These are phyloP conservation scores for Parietaria judaica DNA, from an alignment of 306 rosid species.

Conservation along the genomic window DNA sequence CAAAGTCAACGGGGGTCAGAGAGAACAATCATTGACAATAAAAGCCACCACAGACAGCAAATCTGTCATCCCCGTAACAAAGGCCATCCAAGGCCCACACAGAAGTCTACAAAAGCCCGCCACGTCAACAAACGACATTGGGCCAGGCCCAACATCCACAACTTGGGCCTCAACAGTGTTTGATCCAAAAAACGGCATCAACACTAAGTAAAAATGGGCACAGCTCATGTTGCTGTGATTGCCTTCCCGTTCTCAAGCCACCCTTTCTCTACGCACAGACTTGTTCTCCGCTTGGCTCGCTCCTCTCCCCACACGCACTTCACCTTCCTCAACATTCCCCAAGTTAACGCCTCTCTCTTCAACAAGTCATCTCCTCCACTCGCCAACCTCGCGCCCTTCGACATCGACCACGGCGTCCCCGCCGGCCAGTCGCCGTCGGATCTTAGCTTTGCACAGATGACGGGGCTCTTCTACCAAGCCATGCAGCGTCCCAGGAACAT, in stretches of 20 bases:
- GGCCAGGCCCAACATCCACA: no score
- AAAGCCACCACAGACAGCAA: no score
- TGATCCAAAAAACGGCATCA: no score
- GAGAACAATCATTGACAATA: no score
- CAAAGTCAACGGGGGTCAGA: no score
- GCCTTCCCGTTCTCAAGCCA: constrained; percentile 36
- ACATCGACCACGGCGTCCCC: constrained; percentile 26
- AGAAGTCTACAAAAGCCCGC: no score
- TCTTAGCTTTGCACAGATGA: constrained; percentile 9
- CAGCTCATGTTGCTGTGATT: constrained; percentile 19
- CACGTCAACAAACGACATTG: no score
- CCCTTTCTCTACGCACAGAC: constrained; percentile 9
- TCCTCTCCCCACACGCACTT: constrained; percentile 21
- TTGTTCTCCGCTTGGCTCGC: constrained; percentile 21
- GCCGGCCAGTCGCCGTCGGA: constrained; percentile 7
- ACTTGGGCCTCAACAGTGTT: no score
- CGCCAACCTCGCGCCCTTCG: constrained; percentile 10
- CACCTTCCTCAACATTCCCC: constrained; percentile 25
- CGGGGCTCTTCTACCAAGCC: constrained; percentile 24
- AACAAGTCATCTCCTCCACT: not conserved
- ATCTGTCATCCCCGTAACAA: no score
- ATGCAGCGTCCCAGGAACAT: constrained; percentile 22
- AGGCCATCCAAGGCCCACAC: no score
- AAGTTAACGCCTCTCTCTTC: constrained; percentile 9
- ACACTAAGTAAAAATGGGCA: no score